These are phyloP conservation scores for Aphanomyces invadans DNA, from an alignment of 352 stramenopile species.

Conservation along the genomic window DNA sequence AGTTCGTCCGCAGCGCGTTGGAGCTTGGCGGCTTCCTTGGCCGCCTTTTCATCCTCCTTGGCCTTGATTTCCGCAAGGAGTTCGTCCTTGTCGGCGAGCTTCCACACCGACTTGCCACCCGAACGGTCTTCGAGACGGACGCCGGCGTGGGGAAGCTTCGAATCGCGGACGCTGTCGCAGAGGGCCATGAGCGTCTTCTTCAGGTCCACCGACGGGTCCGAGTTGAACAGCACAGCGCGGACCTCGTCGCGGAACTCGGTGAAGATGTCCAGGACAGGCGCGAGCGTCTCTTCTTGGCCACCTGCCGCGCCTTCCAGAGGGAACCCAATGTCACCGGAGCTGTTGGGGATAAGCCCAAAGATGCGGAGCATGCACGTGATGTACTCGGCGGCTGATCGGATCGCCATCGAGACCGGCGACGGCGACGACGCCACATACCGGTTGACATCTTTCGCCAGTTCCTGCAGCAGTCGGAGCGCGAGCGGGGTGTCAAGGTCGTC, in stretches of 20 bases:
- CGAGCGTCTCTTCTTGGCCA: conserved; percentile 68
- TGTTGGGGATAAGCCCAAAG: conserved; percentile 71
- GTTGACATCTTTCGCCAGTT: conserved; percentile 83
- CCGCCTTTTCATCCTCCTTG: conserved; percentile 67
- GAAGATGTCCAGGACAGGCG: conserved; percentile 86
- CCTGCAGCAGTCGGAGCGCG: conserved; percentile 54
- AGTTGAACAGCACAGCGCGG: conserved; percentile 56
- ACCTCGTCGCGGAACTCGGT: conserved; percentile 82
- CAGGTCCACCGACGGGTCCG: conserved; percentile 42
- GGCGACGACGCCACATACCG: conserved; percentile 58
- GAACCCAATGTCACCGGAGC: conserved; percentile 77
- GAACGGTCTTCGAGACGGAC: conserved; percentile 84
- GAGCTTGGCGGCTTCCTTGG: conserved; percentile 74
- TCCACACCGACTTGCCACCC: conserved; percentile 70
- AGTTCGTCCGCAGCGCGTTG: conserved; percentile 60
- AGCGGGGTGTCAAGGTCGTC: conserved; percentile 89
- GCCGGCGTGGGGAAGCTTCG: conserved; percentile 80
- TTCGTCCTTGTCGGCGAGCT: conserved; percentile 86
- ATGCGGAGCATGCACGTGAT: conserved; percentile 81
- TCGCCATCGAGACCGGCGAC: conserved; percentile 67
- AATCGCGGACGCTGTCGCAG: conserved; percentile 84
- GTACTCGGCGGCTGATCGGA: conserved; percentile 78
- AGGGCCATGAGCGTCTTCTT: conserved; percentile 53
- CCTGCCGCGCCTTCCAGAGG: conserved; percentile 35
- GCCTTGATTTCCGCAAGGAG: conserved; percentile 71